Conservation (phyloP, 2,329 filamentous ascomycete genomes). For the Onygenales sp. region DNA sequence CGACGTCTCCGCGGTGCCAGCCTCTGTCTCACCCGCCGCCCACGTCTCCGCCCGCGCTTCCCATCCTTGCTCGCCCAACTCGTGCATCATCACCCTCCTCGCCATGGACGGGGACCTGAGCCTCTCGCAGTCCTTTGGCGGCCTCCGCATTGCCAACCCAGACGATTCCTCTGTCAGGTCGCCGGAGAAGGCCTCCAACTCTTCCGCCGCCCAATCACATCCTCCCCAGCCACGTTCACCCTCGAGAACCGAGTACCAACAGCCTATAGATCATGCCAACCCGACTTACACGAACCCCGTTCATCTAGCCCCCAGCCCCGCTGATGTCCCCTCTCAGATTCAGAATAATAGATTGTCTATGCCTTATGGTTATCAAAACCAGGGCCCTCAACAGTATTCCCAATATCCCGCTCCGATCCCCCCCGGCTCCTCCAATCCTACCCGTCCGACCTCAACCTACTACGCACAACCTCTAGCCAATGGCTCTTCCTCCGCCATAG, state of each 20-base stretch:
- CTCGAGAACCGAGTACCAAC: not conserved
- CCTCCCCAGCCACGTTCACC: conserved; percentile 5
- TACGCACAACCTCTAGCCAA: conserved; percentile 35
- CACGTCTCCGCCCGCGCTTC: not conserved
- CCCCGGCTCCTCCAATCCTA: conserved; percentile 25
- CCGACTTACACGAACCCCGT: not conserved
- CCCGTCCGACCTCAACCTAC: conserved; percentile 39
- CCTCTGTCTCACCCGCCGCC: not conserved
- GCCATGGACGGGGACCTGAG: conserved; percentile 86
- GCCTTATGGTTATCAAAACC: conserved; percentile 24
- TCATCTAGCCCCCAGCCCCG: conserved; percentile 15
- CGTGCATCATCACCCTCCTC: conserved; percentile 5
- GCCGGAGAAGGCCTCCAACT: conserved; percentile 19
- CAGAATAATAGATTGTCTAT: conserved; percentile 35
- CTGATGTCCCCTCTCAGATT: conserved; percentile 14
- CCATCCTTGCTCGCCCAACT: not conserved
- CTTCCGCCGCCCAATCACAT: not conserved
- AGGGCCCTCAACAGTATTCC: conserved; percentile 32
- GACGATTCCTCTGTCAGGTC: conserved; percentile 54
- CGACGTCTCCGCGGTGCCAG: not conserved
- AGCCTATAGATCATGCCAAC: not conserved
- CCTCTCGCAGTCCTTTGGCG: conserved; percentile 84
- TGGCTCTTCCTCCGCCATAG: conserved; percentile 28
- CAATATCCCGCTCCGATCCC: conserved; percentile 36
- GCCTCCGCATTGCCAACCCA: conserved; percentile 92